A percentile compares a stretch with the other conserved stretches of the same genome.
phyloP scores from a whole-genome alignment of 208 protist species.

The Trypanosoma avium region DNA sequence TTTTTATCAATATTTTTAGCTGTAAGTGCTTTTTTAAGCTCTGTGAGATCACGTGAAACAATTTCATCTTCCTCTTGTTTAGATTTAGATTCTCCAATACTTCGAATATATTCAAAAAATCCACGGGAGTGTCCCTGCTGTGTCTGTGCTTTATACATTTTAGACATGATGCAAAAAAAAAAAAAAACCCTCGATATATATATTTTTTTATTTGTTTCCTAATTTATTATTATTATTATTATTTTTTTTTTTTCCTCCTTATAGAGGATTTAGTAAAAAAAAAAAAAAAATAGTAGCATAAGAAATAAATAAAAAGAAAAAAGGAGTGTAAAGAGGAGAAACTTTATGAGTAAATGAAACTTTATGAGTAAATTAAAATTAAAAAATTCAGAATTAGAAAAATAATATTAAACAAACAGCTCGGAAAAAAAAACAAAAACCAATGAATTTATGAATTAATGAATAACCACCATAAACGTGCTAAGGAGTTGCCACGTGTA shows the following conservation, averaged over 20 bases:
- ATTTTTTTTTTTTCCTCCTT: neutral
- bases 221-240: slow-evolving; percentile 6
- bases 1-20: slow-evolving; percentile 32
- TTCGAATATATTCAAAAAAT: slow-evolving; percentile 73
- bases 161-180: slow-evolving; percentile 33
- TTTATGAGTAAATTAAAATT: no score
- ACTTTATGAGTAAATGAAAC: no score
- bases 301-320: neutral
- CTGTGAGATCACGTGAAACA: slow-evolving; percentile 57
- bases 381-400: no score
- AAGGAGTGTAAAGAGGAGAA: no score
- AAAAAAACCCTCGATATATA: neutral
- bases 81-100: slow-evolving; percentile 65
- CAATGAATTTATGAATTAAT: no score
- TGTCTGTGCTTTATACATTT: slow-evolving; percentile 40
- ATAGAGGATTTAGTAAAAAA: neutral
- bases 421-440: no score
- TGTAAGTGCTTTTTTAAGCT: slow-evolving; percentile 41
- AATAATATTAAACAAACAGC: no score
- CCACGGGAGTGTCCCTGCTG: slow-evolving; percentile 47
- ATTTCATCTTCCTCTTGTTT: slow-evolving; percentile 83
- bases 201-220: slow-evolving; percentile 9
- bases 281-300: neutral
- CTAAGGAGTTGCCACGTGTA: no score
- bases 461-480: no score